Percentiles rank a stretch among this genome's conserved stretches.
Evolutionary conservation across 2,329 filamentous ascomycete genomes (phyloP).

Genomic region (Diaporthe citri): DNA sequence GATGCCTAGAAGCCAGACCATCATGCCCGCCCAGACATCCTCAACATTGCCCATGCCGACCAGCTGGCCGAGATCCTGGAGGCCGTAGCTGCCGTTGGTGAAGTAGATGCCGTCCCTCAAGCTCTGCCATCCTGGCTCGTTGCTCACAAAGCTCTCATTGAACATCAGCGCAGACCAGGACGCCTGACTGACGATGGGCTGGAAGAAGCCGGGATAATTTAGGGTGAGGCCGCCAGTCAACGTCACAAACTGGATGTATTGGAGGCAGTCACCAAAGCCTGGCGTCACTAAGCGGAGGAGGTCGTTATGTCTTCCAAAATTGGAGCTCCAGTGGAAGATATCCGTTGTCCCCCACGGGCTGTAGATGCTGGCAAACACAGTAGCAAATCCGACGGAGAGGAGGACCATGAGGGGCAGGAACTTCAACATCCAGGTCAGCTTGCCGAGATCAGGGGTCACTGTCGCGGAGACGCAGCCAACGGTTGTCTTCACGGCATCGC

Average conservation of each 20-base stretch:
- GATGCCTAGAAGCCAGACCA: conserved; percentile 88
- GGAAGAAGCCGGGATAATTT: conserved; percentile 93
- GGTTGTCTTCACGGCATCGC: conserved; percentile 71
- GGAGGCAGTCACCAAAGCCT: conserved; percentile 94
- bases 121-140: conserved; percentile 73
- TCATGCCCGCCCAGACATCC: conserved; percentile 95
- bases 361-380: conserved; percentile 84
- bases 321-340: conserved; percentile 96
- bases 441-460: conserved; percentile 86
- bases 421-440: conserved; percentile 75
- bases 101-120: conserved; percentile 89
- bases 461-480: conserved; percentile 86
- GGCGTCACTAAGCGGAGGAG: conserved; percentile 92
- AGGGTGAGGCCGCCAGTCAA: conserved; percentile 89
- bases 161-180: conserved; percentile 94
- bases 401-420: conserved; percentile 85
- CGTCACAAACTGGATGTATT: conserved; percentile 95
- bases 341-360: conserved; percentile 95
- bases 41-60: conserved; percentile 81
- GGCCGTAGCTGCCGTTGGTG: conserved; percentile 81
- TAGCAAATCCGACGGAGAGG: conserved; percentile 83
- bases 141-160: conserved; percentile 87
- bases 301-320: conserved; percentile 95
- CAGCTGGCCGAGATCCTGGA: conserved; percentile 83
- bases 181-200: conserved; percentile 88